phyloP scores from a whole-genome alignment of 176 grass and related monocot species.

The Aegilops sharonensis region DNA sequence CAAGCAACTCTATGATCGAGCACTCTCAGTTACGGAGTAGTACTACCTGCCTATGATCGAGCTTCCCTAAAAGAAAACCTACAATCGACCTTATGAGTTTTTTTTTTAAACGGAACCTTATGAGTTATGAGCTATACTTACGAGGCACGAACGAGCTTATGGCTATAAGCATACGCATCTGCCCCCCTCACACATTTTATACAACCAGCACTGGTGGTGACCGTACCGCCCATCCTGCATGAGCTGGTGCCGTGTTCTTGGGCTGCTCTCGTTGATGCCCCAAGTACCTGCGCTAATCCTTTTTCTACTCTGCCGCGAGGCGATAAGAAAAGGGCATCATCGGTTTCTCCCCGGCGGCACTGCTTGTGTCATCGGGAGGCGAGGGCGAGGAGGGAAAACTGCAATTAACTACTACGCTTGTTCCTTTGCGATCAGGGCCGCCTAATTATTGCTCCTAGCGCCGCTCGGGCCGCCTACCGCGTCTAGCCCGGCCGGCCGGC shows the following conservation, averaged over 20 bases:
- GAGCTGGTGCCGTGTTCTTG: constrained; percentile 2
- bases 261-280: constrained; percentile 38
- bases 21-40: too few species aligned
- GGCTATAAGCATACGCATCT: too few species aligned
- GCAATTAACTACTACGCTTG: constrained; percentile 27
- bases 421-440: constrained; percentile 26
- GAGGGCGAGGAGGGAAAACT: background rate
- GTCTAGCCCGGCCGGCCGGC: background rate
- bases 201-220: too few species aligned
- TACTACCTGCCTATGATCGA: too few species aligned
- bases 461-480: constrained; percentile 30
- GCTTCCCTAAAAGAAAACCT: too few species aligned
- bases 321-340: background rate
- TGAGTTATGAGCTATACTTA: too few species aligned
- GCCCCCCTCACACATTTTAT: background rate
- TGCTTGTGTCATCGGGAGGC: background rate
- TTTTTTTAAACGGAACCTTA: too few species aligned
- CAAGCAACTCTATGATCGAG: too few species aligned
- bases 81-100: too few species aligned
- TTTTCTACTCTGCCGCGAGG: constrained; percentile 19
- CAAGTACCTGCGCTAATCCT: constrained; percentile 15
- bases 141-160: too few species aligned
- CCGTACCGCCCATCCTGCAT: background rate
- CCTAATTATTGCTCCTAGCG: constrained; percentile 26
- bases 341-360: background rate